Conservation (phyloP, 768 basidiomycete genomes). For the Clitopilus passeckerianus region DNA sequence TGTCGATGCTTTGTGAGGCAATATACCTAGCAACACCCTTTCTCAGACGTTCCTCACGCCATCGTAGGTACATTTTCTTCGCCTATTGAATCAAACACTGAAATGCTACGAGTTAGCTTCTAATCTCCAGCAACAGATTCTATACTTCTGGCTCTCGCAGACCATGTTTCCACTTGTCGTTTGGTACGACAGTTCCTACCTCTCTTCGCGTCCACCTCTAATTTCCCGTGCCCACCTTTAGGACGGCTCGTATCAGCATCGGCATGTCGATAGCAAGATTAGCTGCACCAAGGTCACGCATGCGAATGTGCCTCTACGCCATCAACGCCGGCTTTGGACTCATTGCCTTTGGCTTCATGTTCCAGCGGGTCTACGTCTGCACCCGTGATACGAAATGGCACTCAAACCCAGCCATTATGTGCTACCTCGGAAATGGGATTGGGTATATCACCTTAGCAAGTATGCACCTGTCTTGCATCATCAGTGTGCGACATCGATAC, state of each 20-base stretch:
- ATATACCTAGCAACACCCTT: slow-evolving; percentile 1
- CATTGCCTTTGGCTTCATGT: slow-evolving; percentile 3
- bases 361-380: slow-evolving; percentile 10
- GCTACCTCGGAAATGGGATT: slow-evolving; percentile 1
- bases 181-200: slow-evolving; percentile 4
- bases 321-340: slow-evolving; percentile 4
- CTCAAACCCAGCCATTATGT: neutral
- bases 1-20: slow-evolving; percentile 13
- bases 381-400: neutral
- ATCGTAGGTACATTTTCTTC: neutral
- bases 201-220: neutral
- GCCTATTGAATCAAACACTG: too few relatives aligned
- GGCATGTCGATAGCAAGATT: slow-evolving; percentile 12
- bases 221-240: neutral
- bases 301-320: neutral
- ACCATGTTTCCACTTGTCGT: slow-evolving; percentile 7
- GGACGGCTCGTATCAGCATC: slow-evolving; percentile 13
- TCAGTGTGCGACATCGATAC: neutral
- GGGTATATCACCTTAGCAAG: slow-evolving; percentile 6
- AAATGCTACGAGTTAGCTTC: neutral
- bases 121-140: neutral
- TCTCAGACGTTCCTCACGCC: neutral
- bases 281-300: neutral
- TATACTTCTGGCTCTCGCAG: slow-evolving; percentile 2
- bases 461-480: neutral